A percentile compares a stretch with the other conserved stretches of the same genome.
Conservation (phyloP, 345 rosid species). For the Murraya koenigii region DNA sequence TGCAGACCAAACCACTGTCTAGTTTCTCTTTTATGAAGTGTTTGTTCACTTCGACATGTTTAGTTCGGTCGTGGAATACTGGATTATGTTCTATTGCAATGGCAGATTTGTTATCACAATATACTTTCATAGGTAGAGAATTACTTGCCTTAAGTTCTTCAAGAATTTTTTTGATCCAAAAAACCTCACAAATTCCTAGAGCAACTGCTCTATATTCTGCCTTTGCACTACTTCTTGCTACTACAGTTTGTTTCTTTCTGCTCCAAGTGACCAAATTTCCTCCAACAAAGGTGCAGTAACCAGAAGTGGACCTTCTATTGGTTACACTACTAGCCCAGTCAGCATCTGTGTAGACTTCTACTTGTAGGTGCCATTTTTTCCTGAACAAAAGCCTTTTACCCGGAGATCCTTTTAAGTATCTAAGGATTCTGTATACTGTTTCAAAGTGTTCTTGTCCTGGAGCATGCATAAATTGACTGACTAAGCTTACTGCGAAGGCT, state of each 20-base stretch:
- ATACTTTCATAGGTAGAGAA: neutral
- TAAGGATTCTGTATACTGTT: too few species aligned
- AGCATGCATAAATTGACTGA: too few species aligned
- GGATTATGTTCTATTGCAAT: neutral
- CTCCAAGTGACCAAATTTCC: neutral
- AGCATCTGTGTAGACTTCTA: too few species aligned
- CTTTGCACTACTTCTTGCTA: neutral
- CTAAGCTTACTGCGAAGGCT: too few species aligned
- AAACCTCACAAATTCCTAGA: neutral
- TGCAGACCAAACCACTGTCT: too few species aligned
- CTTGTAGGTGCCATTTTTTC: too few species aligned
- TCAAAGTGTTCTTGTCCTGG: too few species aligned
- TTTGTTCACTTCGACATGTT: neutral
- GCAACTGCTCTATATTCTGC: neutral
- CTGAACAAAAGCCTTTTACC: too few species aligned
- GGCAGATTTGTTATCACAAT: neutral
- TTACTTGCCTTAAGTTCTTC: neutral
- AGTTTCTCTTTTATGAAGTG: neutral
- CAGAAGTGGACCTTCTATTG: too few species aligned
- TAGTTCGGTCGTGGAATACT: neutral
- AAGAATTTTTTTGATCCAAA: neutral
- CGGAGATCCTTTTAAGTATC: too few species aligned
- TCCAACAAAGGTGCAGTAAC: neutral
- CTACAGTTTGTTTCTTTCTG: neutral
- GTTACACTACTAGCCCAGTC: too few species aligned